Evolutionary conservation across 176 grass and related monocot genomes (phyloP).

Genomic region (Oryza longistaminata): DNA sequence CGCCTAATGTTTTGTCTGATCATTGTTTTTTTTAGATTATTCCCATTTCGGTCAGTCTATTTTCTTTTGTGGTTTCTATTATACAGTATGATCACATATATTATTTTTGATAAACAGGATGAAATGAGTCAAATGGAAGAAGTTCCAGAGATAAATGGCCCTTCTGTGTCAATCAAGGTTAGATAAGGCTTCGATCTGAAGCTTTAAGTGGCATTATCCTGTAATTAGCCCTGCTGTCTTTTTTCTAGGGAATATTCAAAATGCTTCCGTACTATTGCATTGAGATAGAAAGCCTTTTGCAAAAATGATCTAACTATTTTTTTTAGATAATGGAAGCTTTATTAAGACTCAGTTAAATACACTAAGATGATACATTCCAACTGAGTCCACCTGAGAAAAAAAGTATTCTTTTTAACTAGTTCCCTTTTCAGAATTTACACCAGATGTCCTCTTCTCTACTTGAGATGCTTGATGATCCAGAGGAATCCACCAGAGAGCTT

Average conservation of each 20-base stretch:
- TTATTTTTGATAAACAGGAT: slow-evolving; percentile 39
- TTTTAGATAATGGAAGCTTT: too few relatives aligned
- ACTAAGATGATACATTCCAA: too few relatives aligned
- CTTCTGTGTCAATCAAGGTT: slow-evolving; percentile 59
- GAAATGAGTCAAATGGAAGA: slow-evolving; percentile 43
- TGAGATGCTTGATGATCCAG: slow-evolving; percentile 75
- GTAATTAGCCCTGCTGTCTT: neutral
- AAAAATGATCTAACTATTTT: neutral
- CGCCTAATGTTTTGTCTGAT: slow-evolving; percentile 25
- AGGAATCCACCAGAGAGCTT: slow-evolving; percentile 67
- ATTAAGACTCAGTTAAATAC: too few relatives aligned
- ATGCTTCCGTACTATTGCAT: neutral
- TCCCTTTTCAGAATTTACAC: slow-evolving; percentile 56
- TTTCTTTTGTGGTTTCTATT: neutral
- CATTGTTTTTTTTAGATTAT: slow-evolving; percentile 24
- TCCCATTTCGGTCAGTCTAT: slow-evolving; percentile 8
- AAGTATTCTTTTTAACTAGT: neutral
- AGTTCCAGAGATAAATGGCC: slow-evolving; percentile 37
- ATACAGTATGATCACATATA: neutral
- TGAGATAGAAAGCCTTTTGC: too few relatives aligned
- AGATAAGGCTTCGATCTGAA: slow-evolving; percentile 11
- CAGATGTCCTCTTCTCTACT: slow-evolving; percentile 74
- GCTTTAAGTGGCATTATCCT: slow-evolving; percentile 21
- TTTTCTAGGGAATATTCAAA: neutral
- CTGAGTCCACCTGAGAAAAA: neutral